Evolutionary conservation across 208 protist species (phyloP), one percentile per base, ranked within the genome.

Genomic region (Acanthamoeba healyi): DNA sequence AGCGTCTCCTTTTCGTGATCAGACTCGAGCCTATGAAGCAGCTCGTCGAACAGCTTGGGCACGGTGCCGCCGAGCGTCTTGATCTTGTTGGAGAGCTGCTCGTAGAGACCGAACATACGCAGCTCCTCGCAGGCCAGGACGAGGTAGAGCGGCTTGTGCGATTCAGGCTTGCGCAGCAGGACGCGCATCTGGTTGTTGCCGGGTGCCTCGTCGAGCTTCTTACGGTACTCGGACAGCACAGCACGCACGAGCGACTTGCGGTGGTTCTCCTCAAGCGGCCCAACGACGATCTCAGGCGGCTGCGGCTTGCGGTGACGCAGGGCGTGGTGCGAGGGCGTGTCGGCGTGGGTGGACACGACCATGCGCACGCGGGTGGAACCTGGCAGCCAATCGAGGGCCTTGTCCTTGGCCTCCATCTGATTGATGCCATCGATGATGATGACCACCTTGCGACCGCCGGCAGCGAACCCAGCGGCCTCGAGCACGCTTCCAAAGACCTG

Each of bases 391-490:
- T 95, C 94, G 12, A 95, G 65, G 14, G 94, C 94, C 12, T 88
- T 44, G 89, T 95, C 15, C 14, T 10, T 34, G 19, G 82, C 84
- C 12, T 95, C 94, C 63, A 95, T 17, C 42, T 95, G 94, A 67
- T 95, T 95, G 22, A 95, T 63, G 4, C 92, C 94, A 63, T 95
- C 94, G 32, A 95, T 63, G 26, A 95, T 87, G 24, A 95, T 9
- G 19, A 95, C 88, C 14, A 95, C 7, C 58, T 81, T 7, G 22
- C 26, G 19, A 5, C 14, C 15, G 24, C 51, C 32, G 49, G 36
- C 9, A 9, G 26, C 36, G 29, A 24, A 12, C 9, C 10, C 74
- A 22, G 87, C 93, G 32, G 29, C 42, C n/a, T 87, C 40, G 6
- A 95, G 58, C 24, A 94, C 10, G 17, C 42, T 12, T 14, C 9